These are phyloP conservation scores for Agrocybe pediades DNA, from an alignment of 768 basidiomycete species.

Conservation along the genomic window DNA sequence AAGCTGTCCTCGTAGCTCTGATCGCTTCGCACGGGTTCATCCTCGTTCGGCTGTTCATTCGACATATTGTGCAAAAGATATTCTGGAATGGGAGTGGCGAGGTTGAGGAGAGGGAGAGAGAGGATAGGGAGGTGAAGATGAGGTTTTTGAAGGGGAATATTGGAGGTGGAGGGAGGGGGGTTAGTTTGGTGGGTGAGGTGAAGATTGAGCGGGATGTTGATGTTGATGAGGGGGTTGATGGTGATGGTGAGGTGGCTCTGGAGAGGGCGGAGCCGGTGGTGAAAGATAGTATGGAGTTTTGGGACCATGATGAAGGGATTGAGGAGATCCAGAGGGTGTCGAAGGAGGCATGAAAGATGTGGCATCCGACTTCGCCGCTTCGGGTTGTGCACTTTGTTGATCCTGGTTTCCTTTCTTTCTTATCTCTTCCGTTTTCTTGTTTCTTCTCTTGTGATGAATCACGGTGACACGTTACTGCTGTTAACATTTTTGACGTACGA, in stretches of 20 bases:
- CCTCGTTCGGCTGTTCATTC: slow-evolving; percentile 58
- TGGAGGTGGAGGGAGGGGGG: slow-evolving; percentile 1
- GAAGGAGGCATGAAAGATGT: slow-evolving; percentile 61
- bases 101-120: slow-evolving; percentile 53
- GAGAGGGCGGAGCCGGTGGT: slow-evolving; percentile 22
- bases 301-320: slow-evolving; percentile 73
- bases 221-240: slow-evolving; percentile 29
- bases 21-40: slow-evolving; percentile 88
- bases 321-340: slow-evolving; percentile 69
- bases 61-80: slow-evolving; percentile 73
- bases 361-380: too few relatives aligned
- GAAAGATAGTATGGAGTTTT: slow-evolving; percentile 46
- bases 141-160: slow-evolving; percentile 34
- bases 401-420: too few relatives aligned
- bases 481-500: too few relatives aligned
- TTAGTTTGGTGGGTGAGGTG: slow-evolving; percentile 20
- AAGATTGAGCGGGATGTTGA: slow-evolving; percentile 21
- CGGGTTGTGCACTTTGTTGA: too few relatives aligned
- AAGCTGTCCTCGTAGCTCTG: slow-evolving; percentile 74
- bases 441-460: too few relatives aligned
- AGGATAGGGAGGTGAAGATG: slow-evolving; percentile 50
- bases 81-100: slow-evolving; percentile 78
- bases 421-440: too few relatives aligned
- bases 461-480: too few relatives aligned
- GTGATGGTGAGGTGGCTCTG: slow-evolving; percentile 16